Percentiles rank a stretch among this genome's conserved stretches.
Conservation (phyloP, 2,329 filamentous ascomycete species). For the Stagonosporopsis vannaccii region DNA sequence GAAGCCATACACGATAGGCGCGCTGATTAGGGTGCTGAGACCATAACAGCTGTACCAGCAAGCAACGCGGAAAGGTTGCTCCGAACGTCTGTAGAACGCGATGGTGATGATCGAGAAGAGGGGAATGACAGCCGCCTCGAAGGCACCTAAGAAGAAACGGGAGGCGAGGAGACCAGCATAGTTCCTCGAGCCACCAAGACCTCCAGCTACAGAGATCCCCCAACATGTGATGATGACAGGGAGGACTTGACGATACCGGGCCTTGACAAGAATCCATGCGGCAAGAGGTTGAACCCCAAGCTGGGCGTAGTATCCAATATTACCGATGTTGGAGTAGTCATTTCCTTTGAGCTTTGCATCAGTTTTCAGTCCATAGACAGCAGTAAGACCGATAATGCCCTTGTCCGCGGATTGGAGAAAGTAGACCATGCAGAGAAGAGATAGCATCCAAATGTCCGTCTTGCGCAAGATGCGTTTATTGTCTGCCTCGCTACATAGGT, state of each 20-base stretch:
- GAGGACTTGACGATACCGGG: slow-evolving; percentile 38
- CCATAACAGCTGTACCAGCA: slow-evolving; percentile 75
- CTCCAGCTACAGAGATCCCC: slow-evolving; percentile 50
- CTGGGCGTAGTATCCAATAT: slow-evolving; percentile 60
- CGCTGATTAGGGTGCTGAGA: slow-evolving; percentile 65
- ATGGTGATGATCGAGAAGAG: slow-evolving; percentile 38
- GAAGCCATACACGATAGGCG: slow-evolving; percentile 68
- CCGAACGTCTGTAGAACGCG: slow-evolving; percentile 32
- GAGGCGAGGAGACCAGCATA: slow-evolving; percentile 32
- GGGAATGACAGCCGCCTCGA: slow-evolving; percentile 37
- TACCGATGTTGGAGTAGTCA: slow-evolving; percentile 58
- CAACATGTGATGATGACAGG: slow-evolving; percentile 54
- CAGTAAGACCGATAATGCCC: slow-evolving; percentile 55
- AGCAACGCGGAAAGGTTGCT: slow-evolving; percentile 27
- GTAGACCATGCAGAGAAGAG: slow-evolving; percentile 35
- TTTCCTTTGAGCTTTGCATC: slow-evolving; percentile 50
- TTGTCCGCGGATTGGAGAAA: slow-evolving; percentile 56
- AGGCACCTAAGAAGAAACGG: slow-evolving; percentile 34
- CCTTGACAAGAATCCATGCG: slow-evolving; percentile 58
- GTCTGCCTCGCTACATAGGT: slow-evolving; percentile 31
- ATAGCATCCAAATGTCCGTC: slow-evolving; percentile 33
- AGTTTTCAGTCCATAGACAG: slow-evolving; percentile 60
- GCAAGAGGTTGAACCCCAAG: slow-evolving; percentile 61
- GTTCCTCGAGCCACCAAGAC: slow-evolving; percentile 28
- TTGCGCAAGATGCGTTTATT: slow-evolving; percentile 33